Conservation (phyloP, 2,329 filamentous ascomycete species). For the Leptosphaerulina australis region DNA sequence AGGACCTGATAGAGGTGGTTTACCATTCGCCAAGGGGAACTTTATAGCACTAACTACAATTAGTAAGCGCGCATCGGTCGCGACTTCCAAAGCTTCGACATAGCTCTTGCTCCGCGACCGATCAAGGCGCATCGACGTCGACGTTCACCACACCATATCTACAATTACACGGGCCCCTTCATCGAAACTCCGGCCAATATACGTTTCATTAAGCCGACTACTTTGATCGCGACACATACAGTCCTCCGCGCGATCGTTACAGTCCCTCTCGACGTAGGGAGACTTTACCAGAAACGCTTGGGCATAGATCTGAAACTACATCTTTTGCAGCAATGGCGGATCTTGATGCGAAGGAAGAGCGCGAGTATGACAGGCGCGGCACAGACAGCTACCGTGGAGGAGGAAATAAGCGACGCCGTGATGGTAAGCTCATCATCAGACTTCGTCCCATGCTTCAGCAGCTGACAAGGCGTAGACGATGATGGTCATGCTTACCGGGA, state of each 20-base stretch:
- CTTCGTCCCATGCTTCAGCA: not conserved
- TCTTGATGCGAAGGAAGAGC: conserved; percentile 37
- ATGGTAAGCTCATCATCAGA: conserved; percentile 29
- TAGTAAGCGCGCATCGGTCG: conserved; percentile 18
- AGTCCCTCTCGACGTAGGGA: conserved; percentile 13
- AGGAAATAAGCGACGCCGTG: conserved; percentile 41
- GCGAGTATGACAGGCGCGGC: conserved; percentile 36
- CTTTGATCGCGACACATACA: conserved; percentile 9
- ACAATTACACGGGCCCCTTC: conserved; percentile 11
- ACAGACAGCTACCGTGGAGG: conserved; percentile 34
- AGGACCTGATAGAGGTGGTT: conserved; percentile 8
- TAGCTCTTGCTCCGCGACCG: conserved; percentile 22
- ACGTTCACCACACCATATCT: conserved; percentile 11
- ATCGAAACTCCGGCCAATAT: conserved; percentile 7
- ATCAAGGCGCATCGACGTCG: conserved; percentile 25
- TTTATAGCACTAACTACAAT: conserved; percentile 16
- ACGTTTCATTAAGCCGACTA: not conserved
- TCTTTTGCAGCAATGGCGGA: conserved; percentile 38
- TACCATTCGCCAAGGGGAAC: conserved; percentile 4
- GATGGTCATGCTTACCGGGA: conserved; percentile 37
- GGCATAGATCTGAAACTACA: conserved; percentile 18
- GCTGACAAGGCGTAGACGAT: conserved; percentile 30
- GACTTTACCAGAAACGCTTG: conserved; percentile 17
- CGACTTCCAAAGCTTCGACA: conserved; percentile 27
- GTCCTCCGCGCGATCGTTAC: conserved; percentile 14